Evolutionary conservation across 441 rosid genomes (phyloP), one percentile per base, ranked within the genome.

Genomic region (Adansonia rubrostipa): DNA sequence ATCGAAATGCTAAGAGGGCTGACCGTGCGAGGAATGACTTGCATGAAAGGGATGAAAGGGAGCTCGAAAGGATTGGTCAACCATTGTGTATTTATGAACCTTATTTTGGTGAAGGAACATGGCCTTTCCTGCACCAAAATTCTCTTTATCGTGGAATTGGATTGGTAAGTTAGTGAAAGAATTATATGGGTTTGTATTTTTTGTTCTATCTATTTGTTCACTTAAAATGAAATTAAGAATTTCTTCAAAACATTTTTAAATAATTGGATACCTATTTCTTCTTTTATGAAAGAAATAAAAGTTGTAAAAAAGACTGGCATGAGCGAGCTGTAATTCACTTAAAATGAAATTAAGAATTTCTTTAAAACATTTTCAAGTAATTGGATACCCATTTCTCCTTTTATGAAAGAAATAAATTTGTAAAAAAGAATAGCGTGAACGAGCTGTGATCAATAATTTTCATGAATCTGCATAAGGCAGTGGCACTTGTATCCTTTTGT

Each of bases 11-110:
- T 73, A 96, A 93, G 85, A 94, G 87, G 87, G 92, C 91, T 65
- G 98, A 90, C 83, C 88, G 94, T 60, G 63, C 86, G 71, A 94
- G 80, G 87, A 93, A 89, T 84, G 98, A 94, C 75, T 87, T 94
- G 79, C 97, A 86, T 84, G 98, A 94, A 88, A 88, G 96, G 85
- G 96, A 93, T 60, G 99, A 94, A 82, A 87, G 93, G 74, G 99
- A 94, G 86, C 98, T 96, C 60, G 88, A 87, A 87, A 87, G 99
- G 85, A 92, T 93, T 53, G 99, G 96, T 77, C 99, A 93, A 83
- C 94, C 89, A 22, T 81, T 96, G 80, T 88, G 94, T 84, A 93
- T 96, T 66, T 96, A 96, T 88, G 99, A 96, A 85, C 98, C 99
- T 73, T 96, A 88, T 83, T 84, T 83, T 77, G 99, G 98, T 54